Evolutionary conservation across 805 yeast genomes (phyloP).

Genomic region (Metschnikowia sp.): DNA sequence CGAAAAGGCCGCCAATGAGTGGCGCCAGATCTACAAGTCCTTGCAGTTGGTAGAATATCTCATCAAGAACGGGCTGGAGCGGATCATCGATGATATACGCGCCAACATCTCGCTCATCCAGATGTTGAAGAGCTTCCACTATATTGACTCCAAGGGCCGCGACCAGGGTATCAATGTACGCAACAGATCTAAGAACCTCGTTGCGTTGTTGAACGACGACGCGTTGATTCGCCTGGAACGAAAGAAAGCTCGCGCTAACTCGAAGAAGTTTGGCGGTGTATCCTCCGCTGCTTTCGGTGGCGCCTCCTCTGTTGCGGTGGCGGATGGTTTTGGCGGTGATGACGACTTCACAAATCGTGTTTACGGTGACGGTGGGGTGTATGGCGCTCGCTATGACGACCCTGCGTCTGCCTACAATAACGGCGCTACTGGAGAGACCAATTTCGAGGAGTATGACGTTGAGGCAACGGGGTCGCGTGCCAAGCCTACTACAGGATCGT

Average conservation of each 20-base stretch:
- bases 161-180: conserved; percentile 97
- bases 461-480: conserved; percentile 20
- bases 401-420: conserved; percentile 43
- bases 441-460: conserved; percentile 62
- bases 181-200: conserved; percentile 78
- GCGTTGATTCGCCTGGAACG: conserved; percentile 75
- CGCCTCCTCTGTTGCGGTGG: conserved; percentile 34
- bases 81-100: conserved; percentile 93
- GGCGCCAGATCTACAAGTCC: conserved; percentile 97
- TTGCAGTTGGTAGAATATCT: conserved; percentile 88
- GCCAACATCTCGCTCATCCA: conserved; percentile 75
- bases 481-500: conserved; percentile 36
- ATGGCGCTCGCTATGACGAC: conserved; percentile 63
- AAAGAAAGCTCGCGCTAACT: conserved; percentile 82
- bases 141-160: conserved; percentile 86
- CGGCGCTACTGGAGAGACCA: conserved; percentile 34
- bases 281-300: conserved; percentile 55
- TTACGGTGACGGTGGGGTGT: conserved; percentile 71
- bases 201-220: conserved; percentile 72
- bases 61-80: conserved; percentile 87
- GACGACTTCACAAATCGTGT: conserved; percentile 53
- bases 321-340: conserved; percentile 32
- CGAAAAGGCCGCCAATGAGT: conserved; percentile 91
- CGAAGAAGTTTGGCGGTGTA: conserved; percentile 79
- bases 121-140: conserved; percentile 90